These are phyloP conservation scores for Boechera stricta DNA, from an alignment of 345 rosid species.

Conservation along the genomic window DNA sequence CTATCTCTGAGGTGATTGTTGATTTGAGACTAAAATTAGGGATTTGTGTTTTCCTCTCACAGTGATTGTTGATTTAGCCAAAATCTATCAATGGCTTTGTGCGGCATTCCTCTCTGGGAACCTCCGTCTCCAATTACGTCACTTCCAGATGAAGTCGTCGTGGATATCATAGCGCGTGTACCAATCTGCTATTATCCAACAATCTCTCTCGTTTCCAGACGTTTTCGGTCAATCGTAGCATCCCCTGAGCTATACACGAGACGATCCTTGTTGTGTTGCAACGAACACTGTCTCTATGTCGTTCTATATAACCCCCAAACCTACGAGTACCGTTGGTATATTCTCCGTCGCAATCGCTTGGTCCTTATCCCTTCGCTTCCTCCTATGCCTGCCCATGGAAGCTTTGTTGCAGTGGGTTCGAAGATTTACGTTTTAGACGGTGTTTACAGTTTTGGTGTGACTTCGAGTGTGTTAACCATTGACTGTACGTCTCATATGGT, in stretches of 20 bases:
- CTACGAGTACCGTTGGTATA: neutral
- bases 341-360: neutral
- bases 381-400: neutral
- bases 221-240: neutral
- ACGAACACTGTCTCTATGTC: neutral
- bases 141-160: neutral
- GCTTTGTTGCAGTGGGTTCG: neutral
- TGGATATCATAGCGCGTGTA: neutral
- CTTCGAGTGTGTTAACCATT: neutral
- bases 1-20: neutral
- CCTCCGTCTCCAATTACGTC: neutral
- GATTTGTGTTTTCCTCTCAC: neutral
- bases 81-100: neutral
- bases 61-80: too few relatives aligned
- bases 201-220: neutral
- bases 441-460: neutral
- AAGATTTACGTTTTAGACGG: neutral
- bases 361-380: neutral
- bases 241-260: neutral
- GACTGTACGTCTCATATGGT: neutral
- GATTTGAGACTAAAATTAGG: neutral
- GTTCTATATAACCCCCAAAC: neutral
- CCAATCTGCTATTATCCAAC: neutral
- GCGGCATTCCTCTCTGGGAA: neutral
- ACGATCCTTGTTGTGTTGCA: neutral